A percentile compares a stretch with the other conserved stretches of the same genome.
These are phyloP conservation scores for Lathyrus tuberosus DNA, from an alignment of 306 rosid genomes.

Conservation along the genomic window DNA sequence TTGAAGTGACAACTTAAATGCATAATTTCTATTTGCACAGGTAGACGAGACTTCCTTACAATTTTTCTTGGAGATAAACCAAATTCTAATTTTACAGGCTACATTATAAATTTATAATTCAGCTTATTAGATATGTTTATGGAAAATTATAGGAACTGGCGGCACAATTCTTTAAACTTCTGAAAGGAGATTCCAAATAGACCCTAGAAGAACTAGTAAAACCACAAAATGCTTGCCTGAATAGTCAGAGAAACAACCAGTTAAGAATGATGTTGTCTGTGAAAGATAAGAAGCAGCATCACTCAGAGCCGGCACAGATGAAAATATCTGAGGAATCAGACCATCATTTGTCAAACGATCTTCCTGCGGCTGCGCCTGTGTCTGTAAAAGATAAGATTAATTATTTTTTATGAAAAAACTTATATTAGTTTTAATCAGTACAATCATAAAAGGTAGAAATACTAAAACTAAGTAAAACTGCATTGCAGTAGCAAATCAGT, in stretches of 20 bases:
- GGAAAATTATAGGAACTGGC: constrained; percentile 16
- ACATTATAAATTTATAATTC: constrained; percentile 11
- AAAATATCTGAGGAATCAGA: constrained; percentile 74
- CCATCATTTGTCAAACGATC: constrained; percentile 57
- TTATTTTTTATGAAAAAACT: not conserved
- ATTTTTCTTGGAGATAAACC: constrained; percentile 27
- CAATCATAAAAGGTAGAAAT: constrained; percentile 22
- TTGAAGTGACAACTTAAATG: not conserved
- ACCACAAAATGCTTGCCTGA: constrained; percentile 61
- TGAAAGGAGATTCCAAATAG: constrained; percentile 27
- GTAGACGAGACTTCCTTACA: not conserved
- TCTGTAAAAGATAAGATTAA: constrained; percentile 41
- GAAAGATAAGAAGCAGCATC: constrained; percentile 91
- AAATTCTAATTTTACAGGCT: constrained; percentile 8
- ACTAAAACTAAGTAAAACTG: not conserved
- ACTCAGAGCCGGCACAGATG: constrained; percentile 82
- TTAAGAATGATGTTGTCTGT: constrained; percentile 78
- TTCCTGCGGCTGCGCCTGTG: constrained; percentile 42
- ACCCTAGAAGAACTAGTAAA: constrained; percentile 25
- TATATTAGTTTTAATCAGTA: constrained; percentile 10
- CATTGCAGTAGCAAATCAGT: constrained; percentile 19
- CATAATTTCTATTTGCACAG: too few relatives aligned
- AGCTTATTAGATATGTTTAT: constrained; percentile 16
- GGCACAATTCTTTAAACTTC: constrained; percentile 27
- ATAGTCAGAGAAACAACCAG: constrained; percentile 81